These are phyloP conservation scores for Penicillium decumbens DNA, from an alignment of 2,329 filamentous ascomycete genomes.

Conservation along the genomic window DNA sequence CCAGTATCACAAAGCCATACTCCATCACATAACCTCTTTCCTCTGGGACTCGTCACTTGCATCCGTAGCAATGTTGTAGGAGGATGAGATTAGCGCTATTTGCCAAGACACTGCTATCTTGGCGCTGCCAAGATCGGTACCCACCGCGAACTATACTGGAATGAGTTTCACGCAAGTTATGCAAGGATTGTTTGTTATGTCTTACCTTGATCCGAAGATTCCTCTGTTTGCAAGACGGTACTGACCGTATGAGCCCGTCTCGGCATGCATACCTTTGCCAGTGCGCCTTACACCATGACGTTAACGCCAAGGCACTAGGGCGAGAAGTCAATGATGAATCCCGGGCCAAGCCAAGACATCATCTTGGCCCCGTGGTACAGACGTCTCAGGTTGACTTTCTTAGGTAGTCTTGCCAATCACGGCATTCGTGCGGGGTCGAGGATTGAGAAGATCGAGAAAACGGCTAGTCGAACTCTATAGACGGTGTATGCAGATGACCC, in stretches of 20 bases:
- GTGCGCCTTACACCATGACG: constrained; percentile 18
- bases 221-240: not conserved
- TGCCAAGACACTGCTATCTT: not conserved
- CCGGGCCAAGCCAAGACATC: not conserved
- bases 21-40: not conserved
- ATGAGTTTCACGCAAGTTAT: not conserved
- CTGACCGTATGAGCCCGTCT: not conserved
- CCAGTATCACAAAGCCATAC: not conserved
- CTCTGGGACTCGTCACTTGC: not conserved
- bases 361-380: not conserved
- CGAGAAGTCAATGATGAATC: not conserved
- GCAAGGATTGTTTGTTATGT: not conserved
- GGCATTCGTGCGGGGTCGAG: constrained; percentile 9
- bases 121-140: not conserved
- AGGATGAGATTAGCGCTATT: not conserved
- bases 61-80: not conserved
- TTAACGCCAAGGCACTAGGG: constrained; percentile 21
- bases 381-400: constrained; percentile 8
- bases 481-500: constrained; percentile 26
- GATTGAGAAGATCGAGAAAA: constrained; percentile 22
- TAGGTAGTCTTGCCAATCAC: constrained; percentile 2
- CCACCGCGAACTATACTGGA: not conserved
- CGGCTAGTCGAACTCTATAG: constrained; percentile 13
- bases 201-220: not conserved
- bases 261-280: constrained; percentile 8